These are phyloP conservation scores for Candida tunisiensis DNA, from an alignment of 1,139 yeast genomes.

Conservation along the genomic window DNA sequence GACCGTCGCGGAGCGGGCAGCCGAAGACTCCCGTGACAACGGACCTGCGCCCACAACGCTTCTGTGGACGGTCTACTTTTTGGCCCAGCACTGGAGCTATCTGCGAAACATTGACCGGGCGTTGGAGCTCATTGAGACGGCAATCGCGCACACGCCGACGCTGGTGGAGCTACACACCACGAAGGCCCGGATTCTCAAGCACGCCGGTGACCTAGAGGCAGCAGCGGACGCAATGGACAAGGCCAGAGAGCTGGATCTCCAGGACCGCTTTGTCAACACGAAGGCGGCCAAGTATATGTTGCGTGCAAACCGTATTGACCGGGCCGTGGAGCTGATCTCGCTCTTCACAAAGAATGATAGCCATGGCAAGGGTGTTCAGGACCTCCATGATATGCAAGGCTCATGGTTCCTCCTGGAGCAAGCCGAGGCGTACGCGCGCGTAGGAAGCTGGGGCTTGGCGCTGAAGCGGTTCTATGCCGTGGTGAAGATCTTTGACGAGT, in stretches of 20 bases:
- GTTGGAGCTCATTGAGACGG: constrained; percentile 37
- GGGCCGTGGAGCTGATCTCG: constrained; percentile 60
- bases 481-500: constrained; percentile 49
- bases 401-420: constrained; percentile 76
- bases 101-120: constrained; percentile 17
- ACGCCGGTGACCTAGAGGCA: constrained; percentile 36
- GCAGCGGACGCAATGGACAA: constrained; percentile 55
- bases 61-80: constrained; percentile 64
- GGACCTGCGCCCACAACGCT: constrained; percentile 1
- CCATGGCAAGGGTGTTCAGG: constrained; percentile 66
- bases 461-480: constrained; percentile 63
- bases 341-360: constrained; percentile 75
- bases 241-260: constrained; percentile 67
- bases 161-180: constrained; percentile 58
- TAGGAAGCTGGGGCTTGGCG: constrained; percentile 44
- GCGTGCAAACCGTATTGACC: constrained; percentile 62
- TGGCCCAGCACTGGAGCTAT: constrained; percentile 64
- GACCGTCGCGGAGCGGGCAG: constrained; percentile 1
- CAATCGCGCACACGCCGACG: constrained; percentile 64
- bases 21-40: constrained; percentile 1
- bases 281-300: constrained; percentile 72
- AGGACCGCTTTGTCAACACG: constrained; percentile 83
- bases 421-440: constrained; percentile 61
- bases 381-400: constrained; percentile 82
- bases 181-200: constrained; percentile 70